A percentile compares a stretch with the other conserved stretches of the same genome.
phyloP scores from a whole-genome alignment of 2,329 filamentous ascomycete genomes.

The Hypoxylon sp. region DNA sequence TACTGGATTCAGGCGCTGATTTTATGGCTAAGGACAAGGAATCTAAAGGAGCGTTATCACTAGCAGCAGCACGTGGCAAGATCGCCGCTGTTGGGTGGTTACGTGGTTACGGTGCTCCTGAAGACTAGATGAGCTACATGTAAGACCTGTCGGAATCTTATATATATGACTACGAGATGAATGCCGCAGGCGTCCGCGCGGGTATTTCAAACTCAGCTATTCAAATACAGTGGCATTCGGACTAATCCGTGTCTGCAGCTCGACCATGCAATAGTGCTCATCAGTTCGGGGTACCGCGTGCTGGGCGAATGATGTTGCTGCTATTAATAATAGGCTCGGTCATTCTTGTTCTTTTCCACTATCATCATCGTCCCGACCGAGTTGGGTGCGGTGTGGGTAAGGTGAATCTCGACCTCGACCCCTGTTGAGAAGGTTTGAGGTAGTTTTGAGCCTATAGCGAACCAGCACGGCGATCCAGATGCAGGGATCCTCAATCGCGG shows the following conservation, averaged over 20 bases:
- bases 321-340: background rate
- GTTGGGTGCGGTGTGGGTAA: background rate
- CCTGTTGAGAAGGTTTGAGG: conserved; percentile 24
- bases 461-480: background rate
- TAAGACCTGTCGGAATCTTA: too few relatives aligned
- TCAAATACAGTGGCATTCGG: too few relatives aligned
- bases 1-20: conserved; percentile 9
- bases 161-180: too few relatives aligned
- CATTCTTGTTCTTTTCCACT: background rate
- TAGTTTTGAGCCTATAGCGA: conserved; percentile 24
- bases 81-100: background rate
- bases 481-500: background rate
- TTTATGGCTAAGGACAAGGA: background rate
- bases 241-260: background rate
- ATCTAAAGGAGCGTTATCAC: background rate
- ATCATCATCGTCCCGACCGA: background rate
- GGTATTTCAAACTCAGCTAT: too few relatives aligned
- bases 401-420: background rate
- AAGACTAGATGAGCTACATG: background rate
- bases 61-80: background rate
- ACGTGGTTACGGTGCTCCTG: background rate
- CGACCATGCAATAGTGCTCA: background rate
- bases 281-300: background rate
- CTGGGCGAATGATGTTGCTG: too few relatives aligned
- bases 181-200: too few relatives aligned